Evolutionary conservation across 2,329 filamentous ascomycete species (phyloP).

Genomic region (Fusarium pseudograminearum): DNA sequence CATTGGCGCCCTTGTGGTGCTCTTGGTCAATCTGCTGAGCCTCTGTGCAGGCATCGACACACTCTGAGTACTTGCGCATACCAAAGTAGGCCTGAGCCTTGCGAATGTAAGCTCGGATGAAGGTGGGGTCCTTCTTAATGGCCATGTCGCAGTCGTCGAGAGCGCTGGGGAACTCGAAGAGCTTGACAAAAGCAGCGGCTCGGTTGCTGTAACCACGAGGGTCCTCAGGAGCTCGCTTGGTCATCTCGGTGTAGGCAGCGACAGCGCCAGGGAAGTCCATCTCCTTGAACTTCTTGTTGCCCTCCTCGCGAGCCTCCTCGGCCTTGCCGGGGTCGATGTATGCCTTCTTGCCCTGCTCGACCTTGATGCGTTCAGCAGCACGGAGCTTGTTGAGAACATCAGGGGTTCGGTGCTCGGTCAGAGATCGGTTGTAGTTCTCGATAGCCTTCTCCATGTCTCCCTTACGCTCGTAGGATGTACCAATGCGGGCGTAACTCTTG

Average conservation of each 20-base stretch:
- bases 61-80: constrained; percentile 98
- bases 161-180: constrained; percentile 94
- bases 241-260: constrained; percentile 95
- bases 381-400: constrained; percentile 95
- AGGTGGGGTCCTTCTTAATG: constrained; percentile 89
- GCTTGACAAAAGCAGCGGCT: constrained; percentile 95
- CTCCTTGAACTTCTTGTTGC: constrained; percentile 97
- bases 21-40: constrained; percentile 81
- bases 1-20: constrained; percentile 77
- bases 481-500: constrained; percentile 97
- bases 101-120: constrained; percentile 95
- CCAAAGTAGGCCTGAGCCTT: constrained; percentile 96
- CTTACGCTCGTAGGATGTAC: constrained; percentile 90
- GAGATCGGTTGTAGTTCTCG: constrained; percentile 89
- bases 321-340: constrained; percentile 94
- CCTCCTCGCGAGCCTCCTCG: constrained; percentile 93
- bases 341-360: constrained; percentile 77
- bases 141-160: constrained; percentile 92
- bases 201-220: constrained; percentile 97
- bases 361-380: constrained; percentile 87
- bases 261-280: constrained; percentile 95
- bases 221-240: constrained; percentile 92
- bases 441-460: constrained; percentile 84
- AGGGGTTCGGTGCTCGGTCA: constrained; percentile 96
- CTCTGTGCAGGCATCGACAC: constrained; percentile 87